A percentile compares a stretch with the other conserved stretches of the same genome.
phyloP scores from a whole-genome alignment of 2,329 filamentous ascomycete genomes.

The Pseudogymnoascus sp. region DNA sequence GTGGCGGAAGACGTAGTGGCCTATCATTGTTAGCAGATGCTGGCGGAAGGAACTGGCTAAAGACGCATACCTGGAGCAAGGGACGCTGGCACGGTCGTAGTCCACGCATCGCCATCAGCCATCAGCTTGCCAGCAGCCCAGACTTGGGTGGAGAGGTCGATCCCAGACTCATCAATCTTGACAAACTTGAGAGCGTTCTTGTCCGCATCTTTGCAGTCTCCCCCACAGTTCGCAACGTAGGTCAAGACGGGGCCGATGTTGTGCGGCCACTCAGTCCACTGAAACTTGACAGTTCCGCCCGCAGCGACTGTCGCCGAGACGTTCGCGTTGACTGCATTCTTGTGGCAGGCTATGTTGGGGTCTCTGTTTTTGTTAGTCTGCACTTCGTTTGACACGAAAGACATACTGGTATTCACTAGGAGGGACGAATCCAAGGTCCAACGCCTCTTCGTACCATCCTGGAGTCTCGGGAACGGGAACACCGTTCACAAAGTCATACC shows the following conservation, averaged over 20 bases:
- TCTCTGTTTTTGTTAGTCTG: constrained; percentile 13
- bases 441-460: constrained; percentile 45
- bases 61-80: background rate
- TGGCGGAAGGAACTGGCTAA: constrained; percentile 18
- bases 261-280: constrained; percentile 60
- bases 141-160: background rate
- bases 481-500: background rate
- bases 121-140: constrained; percentile 8
- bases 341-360: constrained; percentile 55
- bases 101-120: background rate
- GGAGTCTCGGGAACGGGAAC: constrained; percentile 24
- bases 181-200: constrained; percentile 24
- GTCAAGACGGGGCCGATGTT: constrained; percentile 40
- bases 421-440: constrained; percentile 45
- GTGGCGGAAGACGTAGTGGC: constrained; percentile 34
- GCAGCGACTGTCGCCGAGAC: constrained; percentile 50
- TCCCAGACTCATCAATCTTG: constrained; percentile 4
- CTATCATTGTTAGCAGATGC: constrained; percentile 16
- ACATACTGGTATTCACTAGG: constrained; percentile 34
- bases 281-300: constrained; percentile 48
- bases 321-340: constrained; percentile 41
- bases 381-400: background rate
- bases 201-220: constrained; percentile 33
- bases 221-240: constrained; percentile 27
- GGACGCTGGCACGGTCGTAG: background rate